Evolutionary conservation across 2,329 filamentous ascomycete genomes (phyloP).

Genomic region (Zalaria obscura): DNA sequence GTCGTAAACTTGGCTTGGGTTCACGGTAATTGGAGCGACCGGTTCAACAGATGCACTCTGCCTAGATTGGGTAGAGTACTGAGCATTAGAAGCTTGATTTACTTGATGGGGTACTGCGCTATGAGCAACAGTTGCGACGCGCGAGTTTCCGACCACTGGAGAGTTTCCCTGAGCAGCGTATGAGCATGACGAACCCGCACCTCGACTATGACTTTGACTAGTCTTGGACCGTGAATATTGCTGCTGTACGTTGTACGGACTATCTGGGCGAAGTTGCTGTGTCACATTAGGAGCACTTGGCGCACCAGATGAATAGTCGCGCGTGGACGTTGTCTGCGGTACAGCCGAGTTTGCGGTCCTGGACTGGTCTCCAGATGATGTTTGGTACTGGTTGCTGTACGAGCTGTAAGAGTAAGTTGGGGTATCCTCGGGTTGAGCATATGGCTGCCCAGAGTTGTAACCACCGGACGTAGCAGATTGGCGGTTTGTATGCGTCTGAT

Average conservation of each 20-base stretch:
- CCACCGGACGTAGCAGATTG: background rate
- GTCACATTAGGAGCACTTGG: background rate
- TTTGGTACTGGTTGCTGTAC: background rate
- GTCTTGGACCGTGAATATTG: background rate
- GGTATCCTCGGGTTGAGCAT: background rate
- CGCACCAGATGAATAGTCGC: background rate
- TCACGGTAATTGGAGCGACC: constrained; percentile 29
- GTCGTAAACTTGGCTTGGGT: constrained; percentile 40
- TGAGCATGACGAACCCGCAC: too few relatives aligned
- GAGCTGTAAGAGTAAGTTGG: constrained; percentile 3
- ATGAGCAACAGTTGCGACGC: constrained; percentile 6
- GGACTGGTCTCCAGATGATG: background rate
- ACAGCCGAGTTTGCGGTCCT: background rate
- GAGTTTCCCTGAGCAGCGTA: too few relatives aligned
- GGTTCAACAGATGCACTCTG: constrained; percentile 15
- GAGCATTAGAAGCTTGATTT: constrained; percentile 6
- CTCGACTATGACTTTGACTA: too few relatives aligned
- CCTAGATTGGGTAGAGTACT: constrained; percentile 10
- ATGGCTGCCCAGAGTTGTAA: constrained; percentile 2
- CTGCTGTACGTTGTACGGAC: constrained; percentile 2
- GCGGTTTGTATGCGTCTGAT: background rate
- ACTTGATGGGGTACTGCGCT: constrained; percentile 6
- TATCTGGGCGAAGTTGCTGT: background rate
- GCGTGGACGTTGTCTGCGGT: background rate
- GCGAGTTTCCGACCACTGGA: constrained; percentile 3